These are phyloP conservation scores for Lobulomyces angularis DNA, from an alignment of 192 early-diverging fungal species.

Conservation along the genomic window DNA sequence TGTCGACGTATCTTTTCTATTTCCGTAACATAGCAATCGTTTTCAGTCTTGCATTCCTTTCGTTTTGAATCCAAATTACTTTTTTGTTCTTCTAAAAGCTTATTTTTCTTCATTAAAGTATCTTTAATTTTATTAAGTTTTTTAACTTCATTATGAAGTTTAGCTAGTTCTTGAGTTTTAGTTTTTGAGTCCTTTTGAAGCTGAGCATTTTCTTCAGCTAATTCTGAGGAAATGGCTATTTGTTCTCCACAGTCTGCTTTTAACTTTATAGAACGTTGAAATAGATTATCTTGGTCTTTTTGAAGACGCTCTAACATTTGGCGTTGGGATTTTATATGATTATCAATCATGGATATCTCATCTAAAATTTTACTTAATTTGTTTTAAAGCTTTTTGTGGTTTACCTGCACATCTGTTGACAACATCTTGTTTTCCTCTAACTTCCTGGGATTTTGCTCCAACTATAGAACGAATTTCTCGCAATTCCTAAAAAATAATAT, in stretches of 20 bases:
- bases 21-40: constrained; percentile 18
- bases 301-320: constrained; percentile 40
- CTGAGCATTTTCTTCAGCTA: constrained; percentile 34
- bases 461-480: constrained; percentile 43
- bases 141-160: constrained; percentile 30
- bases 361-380: too few relatives aligned
- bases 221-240: constrained; percentile 25
- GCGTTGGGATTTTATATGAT: constrained; percentile 37
- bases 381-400: too few relatives aligned
- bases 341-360: constrained; percentile 38
- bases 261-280: constrained; percentile 30
- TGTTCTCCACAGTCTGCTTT: constrained; percentile 48
- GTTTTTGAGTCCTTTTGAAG: constrained; percentile 25
- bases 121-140: constrained; percentile 36
- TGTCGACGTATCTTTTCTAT: constrained; percentile 24
- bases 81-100: constrained; percentile 38
- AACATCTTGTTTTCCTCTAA: constrained; percentile 37
- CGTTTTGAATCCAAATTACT: constrained; percentile 36
- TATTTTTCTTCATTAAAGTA: constrained; percentile 39
- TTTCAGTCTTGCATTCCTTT: constrained; percentile 22
- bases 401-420: constrained; percentile 47
- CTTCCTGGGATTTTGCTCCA: constrained; percentile 47
- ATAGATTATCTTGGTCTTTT: constrained; percentile 38
- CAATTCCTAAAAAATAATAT: too few relatives aligned
- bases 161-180: constrained; percentile 28